phyloP scores from a whole-genome alignment of 371 early-diverging fungal genomes.

The Dichotomocladium elegans region DNA sequence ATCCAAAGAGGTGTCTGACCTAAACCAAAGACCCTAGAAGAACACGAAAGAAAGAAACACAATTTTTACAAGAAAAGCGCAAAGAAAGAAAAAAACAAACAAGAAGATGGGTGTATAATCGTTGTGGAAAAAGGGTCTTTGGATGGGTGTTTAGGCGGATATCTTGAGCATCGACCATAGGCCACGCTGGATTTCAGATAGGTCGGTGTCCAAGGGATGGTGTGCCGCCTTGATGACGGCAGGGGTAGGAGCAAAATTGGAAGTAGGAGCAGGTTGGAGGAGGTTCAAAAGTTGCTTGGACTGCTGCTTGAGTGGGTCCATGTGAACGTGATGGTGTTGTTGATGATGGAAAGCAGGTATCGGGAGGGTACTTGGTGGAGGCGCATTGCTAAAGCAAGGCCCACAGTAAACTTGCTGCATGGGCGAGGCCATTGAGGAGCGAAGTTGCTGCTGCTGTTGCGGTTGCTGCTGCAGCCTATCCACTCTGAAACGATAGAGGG shows the following conservation, averaged over 20 bases:
- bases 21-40: neutral
- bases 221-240: slow-evolving; percentile 2
- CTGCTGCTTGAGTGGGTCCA: slow-evolving; percentile 29
- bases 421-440: neutral
- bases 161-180: slow-evolving; percentile 48
- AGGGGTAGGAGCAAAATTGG: too few species aligned
- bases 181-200: slow-evolving; percentile 46
- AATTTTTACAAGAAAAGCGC: neutral
- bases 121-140: neutral
- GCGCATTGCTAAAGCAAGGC: slow-evolving; percentile 79
- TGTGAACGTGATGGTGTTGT: slow-evolving; percentile 6
- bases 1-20: too few species aligned
- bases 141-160: slow-evolving; percentile 18
- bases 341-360: slow-evolving; percentile 61
- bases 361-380: slow-evolving; percentile 69
- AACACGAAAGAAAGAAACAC: slow-evolving; percentile 3
- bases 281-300: slow-evolving; percentile 28
- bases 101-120: neutral
- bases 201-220: slow-evolving; percentile 10
- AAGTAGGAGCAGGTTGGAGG: slow-evolving; percentile 2
- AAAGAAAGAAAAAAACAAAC: neutral
- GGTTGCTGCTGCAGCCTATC: neutral
- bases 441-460: neutral
- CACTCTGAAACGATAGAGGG: too few species aligned
- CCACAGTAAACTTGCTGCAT: slow-evolving; percentile 64